Conservation (phyloP, 768 basidiomycete species). For the Clathrus columnatus region DNA sequence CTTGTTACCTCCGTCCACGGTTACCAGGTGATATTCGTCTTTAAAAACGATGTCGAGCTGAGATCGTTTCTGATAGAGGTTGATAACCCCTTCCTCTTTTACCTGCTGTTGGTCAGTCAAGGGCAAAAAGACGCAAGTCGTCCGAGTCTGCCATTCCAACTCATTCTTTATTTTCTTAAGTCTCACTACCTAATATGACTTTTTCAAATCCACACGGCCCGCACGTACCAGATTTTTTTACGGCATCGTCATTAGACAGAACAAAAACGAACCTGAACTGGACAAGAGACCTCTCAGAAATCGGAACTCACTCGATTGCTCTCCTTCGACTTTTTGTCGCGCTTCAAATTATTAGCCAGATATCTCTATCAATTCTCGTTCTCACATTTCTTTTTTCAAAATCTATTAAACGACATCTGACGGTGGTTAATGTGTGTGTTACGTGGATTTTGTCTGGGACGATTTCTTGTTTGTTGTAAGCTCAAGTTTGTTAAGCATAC, state of each 20-base stretch:
- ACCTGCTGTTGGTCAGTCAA: no score
- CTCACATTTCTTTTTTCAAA: constrained; percentile 4
- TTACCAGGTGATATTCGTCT: no score
- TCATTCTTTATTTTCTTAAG: neutral
- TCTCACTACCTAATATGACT: neutral
- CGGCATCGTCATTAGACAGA: neutral
- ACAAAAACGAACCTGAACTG: neutral
- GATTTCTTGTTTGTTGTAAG: constrained; percentile 9
- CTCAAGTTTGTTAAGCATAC: no score
- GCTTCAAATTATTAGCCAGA: constrained; percentile 7
- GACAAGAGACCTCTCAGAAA: neutral
- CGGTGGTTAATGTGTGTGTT: constrained; percentile 6
- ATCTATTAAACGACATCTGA: constrained; percentile 2
- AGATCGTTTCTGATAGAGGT: no score
- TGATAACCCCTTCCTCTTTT: no score
- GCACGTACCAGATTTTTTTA: neutral
- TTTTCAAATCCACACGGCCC: neutral
- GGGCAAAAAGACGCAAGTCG: neutral
- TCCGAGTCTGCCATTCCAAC: neutral
- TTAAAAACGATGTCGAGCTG: no score
- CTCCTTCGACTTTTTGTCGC: constrained; percentile 5
- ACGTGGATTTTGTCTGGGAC: constrained; percentile 7
- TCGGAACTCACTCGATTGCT: neutral
- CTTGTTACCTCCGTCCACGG: no score
- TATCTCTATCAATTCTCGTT: constrained; percentile 6